Percentiles rank a stretch among this genome's conserved stretches.
Evolutionary conservation across 805 yeast species (phyloP).

Genomic region (Metschnikowia gruessii): DNA sequence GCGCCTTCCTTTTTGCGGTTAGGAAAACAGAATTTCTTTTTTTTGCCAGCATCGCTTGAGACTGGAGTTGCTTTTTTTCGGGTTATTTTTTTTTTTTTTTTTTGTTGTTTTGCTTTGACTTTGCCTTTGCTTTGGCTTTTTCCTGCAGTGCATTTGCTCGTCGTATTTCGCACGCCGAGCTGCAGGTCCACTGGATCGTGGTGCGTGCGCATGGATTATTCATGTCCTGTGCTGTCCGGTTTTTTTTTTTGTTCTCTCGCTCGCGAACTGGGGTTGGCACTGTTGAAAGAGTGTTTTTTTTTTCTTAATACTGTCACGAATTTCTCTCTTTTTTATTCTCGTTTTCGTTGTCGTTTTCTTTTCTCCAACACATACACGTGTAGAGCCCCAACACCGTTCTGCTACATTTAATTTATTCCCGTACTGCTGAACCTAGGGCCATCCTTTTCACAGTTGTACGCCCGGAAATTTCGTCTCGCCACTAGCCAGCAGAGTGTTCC

Average conservation of each 20-base stretch:
- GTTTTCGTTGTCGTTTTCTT: not conserved
- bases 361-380: not conserved
- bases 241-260: slow-evolving; percentile 8
- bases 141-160: slow-evolving; percentile 4
- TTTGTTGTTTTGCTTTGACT: not conserved
- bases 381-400: not conserved
- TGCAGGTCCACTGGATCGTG: slow-evolving; percentile 17
- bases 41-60: no score
- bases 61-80: no score
- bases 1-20: not conserved
- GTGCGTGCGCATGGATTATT: slow-evolving; percentile 11
- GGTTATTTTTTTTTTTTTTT: not conserved
- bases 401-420: not conserved
- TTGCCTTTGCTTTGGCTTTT: not conserved
- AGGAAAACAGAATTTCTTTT: no score
- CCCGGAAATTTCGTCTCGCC: not conserved
- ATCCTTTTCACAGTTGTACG: not conserved
- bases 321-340: not conserved
- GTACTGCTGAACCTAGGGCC: not conserved
- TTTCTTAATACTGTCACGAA: not conserved
- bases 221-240: slow-evolving; percentile 5
- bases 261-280: slow-evolving; percentile 13
- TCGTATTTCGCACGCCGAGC: slow-evolving; percentile 15
- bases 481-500: slow-evolving; percentile 1
- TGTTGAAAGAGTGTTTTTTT: not conserved